Evolutionary conservation across 257 asterid species (phyloP), one percentile per base, ranked within the genome.

Genomic region (Jacaranda mimosifolia): DNA sequence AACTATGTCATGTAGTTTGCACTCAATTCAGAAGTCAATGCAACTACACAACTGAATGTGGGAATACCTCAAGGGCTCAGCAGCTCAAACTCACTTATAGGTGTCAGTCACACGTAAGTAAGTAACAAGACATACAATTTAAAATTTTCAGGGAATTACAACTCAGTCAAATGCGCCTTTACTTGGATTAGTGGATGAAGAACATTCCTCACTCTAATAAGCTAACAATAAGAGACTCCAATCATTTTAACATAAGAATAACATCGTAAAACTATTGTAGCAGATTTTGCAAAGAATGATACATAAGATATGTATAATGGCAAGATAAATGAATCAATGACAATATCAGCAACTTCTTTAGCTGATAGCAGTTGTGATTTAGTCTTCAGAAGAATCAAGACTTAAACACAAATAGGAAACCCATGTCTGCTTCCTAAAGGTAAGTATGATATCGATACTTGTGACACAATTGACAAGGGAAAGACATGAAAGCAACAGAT

Each of bases 1-100:
- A 63, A 42, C 19, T 9, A 15, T 63, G 10, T 14, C 32, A 17
- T 26, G 26, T 5, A 7, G 18, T 10, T 48, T 32, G 77, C 9
- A 26, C 57, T 65, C 35, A 11, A 46, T 39, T 39, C 49, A n/a
- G 38, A 71, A 15, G 48, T 46, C 48, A 76, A 46, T 73, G 45
- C 35, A 18, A 59, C 77, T 46, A 36, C 45, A 21, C 38, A 3
- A 39, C 17, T 63, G 13, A 55, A 43, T 21, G 32, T 52, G 65
- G 65, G 51, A 53, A 55, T 71, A 71, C 4, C 72, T 36, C 48
- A n/a, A 70, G n/a, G 49, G 6, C 18, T 35, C 48, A 9, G 58
- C 51, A 15, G 57, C 69, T 55, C 60, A 26, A 21, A 77, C 70
- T 77, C 4, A 17, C 40, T 12, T 19, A 38, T 46, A 0, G 38